Conservation (phyloP, 768 basidiomycete genomes). For the Leccinum incarnatum region DNA sequence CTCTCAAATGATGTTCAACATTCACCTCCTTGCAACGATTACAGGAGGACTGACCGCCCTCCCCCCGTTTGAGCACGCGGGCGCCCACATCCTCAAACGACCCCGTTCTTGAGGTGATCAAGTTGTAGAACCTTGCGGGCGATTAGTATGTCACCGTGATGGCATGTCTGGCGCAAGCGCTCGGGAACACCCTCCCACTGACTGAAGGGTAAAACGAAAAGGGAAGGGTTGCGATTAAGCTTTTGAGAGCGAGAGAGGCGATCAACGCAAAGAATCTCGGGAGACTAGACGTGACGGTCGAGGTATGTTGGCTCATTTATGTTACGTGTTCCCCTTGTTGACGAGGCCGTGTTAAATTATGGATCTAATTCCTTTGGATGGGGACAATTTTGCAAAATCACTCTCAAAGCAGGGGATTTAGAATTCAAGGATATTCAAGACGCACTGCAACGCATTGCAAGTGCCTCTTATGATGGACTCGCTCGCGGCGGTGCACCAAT, state of each 20-base stretch:
- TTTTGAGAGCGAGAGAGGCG: slow-evolving; percentile 80
- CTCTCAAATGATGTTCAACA: slow-evolving; percentile 64
- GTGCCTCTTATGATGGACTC: slow-evolving; percentile 92
- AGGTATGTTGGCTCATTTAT: slow-evolving; percentile 48
- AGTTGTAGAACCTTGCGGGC: slow-evolving; percentile 92
- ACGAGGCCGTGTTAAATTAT: slow-evolving; percentile 54
- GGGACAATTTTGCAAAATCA: slow-evolving; percentile 76
- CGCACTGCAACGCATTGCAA: slow-evolving; percentile 83
- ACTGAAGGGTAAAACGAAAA: slow-evolving; percentile 54
- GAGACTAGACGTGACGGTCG: slow-evolving; percentile 73
- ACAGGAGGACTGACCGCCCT: slow-evolving; percentile 68
- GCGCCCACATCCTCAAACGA: slow-evolving; percentile 58
- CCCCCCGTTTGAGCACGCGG: slow-evolving; percentile 56
- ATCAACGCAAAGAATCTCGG: slow-evolving; percentile 72
- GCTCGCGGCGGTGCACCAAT: slow-evolving; percentile 77
- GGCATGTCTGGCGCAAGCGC: slow-evolving; percentile 80
- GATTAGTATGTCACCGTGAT: slow-evolving; percentile 82
- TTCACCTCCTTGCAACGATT: slow-evolving; percentile 74
- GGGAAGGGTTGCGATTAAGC: slow-evolving; percentile 59
- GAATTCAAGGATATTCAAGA: slow-evolving; percentile 83
- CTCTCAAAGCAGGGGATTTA: slow-evolving; percentile 52
- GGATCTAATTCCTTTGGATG: slow-evolving; percentile 82
- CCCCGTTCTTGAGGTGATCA: slow-evolving; percentile 86
- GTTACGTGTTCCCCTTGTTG: not conserved
- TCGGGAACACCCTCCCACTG: slow-evolving; percentile 78